Percentiles rank a stretch among this genome's conserved stretches.
phyloP scores from a whole-genome alignment of 192 early-diverging fungal genomes.

The Mortierella hygrophila region DNA sequence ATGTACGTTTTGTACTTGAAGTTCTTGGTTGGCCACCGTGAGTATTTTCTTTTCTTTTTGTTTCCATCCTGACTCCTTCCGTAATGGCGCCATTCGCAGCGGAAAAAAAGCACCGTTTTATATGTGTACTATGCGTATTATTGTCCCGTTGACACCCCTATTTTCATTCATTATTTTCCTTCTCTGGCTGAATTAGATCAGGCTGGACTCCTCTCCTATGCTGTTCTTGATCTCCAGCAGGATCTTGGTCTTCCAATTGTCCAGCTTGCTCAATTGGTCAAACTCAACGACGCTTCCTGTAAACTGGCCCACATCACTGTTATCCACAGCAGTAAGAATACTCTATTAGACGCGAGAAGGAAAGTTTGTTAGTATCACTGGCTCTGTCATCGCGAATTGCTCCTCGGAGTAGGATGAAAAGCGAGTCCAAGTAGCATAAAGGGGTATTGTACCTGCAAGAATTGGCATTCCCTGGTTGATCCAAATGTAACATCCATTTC shows the following conservation, averaged over 20 bases:
- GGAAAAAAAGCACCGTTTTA: not conserved
- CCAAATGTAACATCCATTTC: slow-evolving; percentile 91
- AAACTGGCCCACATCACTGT: slow-evolving; percentile 85
- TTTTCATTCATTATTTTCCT: not conserved
- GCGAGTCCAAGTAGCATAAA: slow-evolving; percentile 15
- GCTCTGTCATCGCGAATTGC: not conserved
- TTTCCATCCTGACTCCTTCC: not conserved
- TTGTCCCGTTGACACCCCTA: not conserved
- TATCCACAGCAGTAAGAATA: slow-evolving; percentile 81
- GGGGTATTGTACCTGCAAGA: slow-evolving; percentile 64
- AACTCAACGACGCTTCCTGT: slow-evolving; percentile 84
- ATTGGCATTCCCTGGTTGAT: slow-evolving; percentile 87
- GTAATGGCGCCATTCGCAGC: not conserved
- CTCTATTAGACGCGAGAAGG: slow-evolving; percentile 55
- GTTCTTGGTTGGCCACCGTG: not conserved
- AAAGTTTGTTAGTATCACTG: not conserved
- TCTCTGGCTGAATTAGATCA: slow-evolving; percentile 58
- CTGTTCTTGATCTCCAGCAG: slow-evolving; percentile 91
- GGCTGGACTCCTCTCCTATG: slow-evolving; percentile 73
- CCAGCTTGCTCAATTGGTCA: slow-evolving; percentile 91
- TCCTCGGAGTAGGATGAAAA: not conserved
- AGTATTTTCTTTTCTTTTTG: not conserved
- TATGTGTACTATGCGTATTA: not conserved
- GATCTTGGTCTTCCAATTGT: slow-evolving; percentile 97
- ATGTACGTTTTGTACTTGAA: too few relatives aligned